These are phyloP conservation scores for Hypoxylon sp. DNA, from an alignment of 2,329 filamentous ascomycete genomes.

Conservation along the genomic window DNA sequence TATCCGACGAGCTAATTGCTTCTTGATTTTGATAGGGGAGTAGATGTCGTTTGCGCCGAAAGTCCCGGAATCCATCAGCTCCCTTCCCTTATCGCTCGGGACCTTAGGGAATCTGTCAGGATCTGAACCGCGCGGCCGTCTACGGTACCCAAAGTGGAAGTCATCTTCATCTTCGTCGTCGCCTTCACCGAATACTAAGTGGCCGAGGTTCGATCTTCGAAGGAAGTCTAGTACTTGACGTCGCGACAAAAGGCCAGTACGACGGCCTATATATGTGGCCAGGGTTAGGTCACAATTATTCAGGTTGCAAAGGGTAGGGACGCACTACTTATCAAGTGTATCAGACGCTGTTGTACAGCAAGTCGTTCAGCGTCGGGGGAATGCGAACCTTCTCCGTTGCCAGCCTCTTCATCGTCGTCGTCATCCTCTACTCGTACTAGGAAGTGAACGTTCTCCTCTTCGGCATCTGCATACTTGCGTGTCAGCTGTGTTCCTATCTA, in stretches of 20 bases:
- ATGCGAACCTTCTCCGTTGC: conserved; percentile 43
- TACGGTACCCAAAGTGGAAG: conserved; percentile 61
- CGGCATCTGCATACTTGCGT: conserved; percentile 45
- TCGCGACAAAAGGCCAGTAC: conserved; percentile 51
- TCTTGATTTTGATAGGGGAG: conserved; percentile 65
- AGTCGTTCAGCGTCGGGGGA: conserved; percentile 40
- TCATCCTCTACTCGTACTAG: conserved; percentile 53
- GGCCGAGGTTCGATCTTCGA: conserved; percentile 57
- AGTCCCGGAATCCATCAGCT: conserved; percentile 84
- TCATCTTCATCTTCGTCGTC: conserved; percentile 53
- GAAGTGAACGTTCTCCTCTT: conserved; percentile 51
- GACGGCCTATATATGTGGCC: conserved; percentile 43
- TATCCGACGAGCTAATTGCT: conserved; percentile 77
- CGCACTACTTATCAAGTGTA: conserved; percentile 54
- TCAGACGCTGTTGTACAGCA: conserved; percentile 44
- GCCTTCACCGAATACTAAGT: conserved; percentile 55
- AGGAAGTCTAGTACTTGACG: conserved; percentile 61
- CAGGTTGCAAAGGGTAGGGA: conserved; percentile 47
- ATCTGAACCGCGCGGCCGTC: conserved; percentile 60
- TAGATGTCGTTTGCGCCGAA: conserved; percentile 78
- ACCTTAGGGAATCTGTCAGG: conserved; percentile 82
- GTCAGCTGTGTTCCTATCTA: conserved; percentile 32
- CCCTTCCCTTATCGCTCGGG: conserved; percentile 81
- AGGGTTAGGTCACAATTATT: conserved; percentile 53
- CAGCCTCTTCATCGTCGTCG: conserved; percentile 48